Conservation (phyloP, 441 rosid species). For the Populus tomentosa region DNA sequence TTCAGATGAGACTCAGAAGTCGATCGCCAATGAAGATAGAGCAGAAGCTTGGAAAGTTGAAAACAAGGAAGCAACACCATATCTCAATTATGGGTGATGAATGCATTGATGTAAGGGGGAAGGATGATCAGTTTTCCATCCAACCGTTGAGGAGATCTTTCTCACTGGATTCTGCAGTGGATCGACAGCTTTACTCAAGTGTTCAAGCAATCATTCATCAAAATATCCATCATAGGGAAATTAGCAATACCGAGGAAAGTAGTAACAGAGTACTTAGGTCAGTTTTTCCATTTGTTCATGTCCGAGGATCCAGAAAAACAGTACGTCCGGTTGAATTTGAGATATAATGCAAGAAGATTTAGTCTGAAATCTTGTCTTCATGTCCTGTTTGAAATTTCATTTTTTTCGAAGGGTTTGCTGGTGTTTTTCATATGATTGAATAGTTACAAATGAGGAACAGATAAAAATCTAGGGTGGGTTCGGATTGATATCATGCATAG, state of each 20-base stretch:
- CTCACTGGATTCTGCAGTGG: conserved; percentile 78
- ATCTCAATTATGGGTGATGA: conserved; percentile 84
- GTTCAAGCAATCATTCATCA: conserved; percentile 47
- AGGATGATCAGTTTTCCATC: conserved; percentile 51
- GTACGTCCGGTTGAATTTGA: conserved; percentile 42
- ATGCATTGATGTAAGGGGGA: conserved; percentile 54
- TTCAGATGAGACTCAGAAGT: conserved; percentile 20
- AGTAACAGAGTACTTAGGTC: conserved; percentile 44
- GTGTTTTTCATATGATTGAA: not conserved
- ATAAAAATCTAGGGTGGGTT: conserved; percentile 10
- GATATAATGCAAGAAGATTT: conserved; percentile 21
- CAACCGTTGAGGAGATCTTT: conserved; percentile 80
- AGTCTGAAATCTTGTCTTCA: conserved; percentile 11
- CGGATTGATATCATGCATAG: conserved; percentile 10
- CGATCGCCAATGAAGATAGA: conserved; percentile 29
- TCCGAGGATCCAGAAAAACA: conserved; percentile 45
- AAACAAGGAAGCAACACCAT: conserved; percentile 39
- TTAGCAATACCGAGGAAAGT: conserved; percentile 27
- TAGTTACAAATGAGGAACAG: conserved; percentile 3
- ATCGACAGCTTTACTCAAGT: conserved; percentile 49
- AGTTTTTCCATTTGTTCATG: conserved; percentile 44
- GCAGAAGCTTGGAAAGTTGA: conserved; percentile 24
- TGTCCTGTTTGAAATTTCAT: conserved; percentile 10
- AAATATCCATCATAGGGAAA: conserved; percentile 24
- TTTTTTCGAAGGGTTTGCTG: conserved; percentile 1